These are phyloP conservation scores for Yarrowia deformans DNA, from an alignment of 805 yeast species.

Conservation along the genomic window DNA sequence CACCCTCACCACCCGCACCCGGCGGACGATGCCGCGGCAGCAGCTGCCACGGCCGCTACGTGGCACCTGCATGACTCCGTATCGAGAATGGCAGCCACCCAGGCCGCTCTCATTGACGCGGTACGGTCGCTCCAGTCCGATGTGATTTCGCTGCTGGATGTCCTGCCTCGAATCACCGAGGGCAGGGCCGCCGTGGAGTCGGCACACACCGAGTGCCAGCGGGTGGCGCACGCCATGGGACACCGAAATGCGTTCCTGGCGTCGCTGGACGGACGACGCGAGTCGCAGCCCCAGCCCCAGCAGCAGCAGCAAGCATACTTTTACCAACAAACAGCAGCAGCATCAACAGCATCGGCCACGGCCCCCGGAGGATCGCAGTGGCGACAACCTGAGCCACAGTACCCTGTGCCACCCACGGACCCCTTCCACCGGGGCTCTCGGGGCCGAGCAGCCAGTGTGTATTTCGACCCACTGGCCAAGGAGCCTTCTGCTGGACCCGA, in stretches of 20 bases:
- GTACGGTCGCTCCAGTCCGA: constrained; percentile 24
- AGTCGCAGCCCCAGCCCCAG: constrained; percentile 38
- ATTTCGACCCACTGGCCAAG: constrained; percentile 35
- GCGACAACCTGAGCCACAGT: constrained; percentile 36
- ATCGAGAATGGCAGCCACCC: constrained; percentile 23
- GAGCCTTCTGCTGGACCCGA: constrained; percentile 39
- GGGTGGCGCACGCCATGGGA: constrained; percentile 31
- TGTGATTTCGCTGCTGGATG: constrained; percentile 19
- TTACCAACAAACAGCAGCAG: constrained; percentile 35
- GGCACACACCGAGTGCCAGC: constrained; percentile 31
- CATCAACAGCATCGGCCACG: constrained; percentile 28
- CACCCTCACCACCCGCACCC: constrained; percentile 35
- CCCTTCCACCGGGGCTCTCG: constrained; percentile 37
- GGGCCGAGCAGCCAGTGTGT: constrained; percentile 28
- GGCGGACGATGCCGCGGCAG: constrained; percentile 26
- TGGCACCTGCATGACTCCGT: constrained; percentile 35
- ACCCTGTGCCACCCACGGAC: constrained; percentile 30
- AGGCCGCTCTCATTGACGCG: constrained; percentile 18
- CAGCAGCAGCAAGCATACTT: constrained; percentile 36
- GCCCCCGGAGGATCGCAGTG: constrained; percentile 21
- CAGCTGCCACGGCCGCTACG: constrained; percentile 35
- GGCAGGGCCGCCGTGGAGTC: constrained; percentile 23
- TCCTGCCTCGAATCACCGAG: constrained; percentile 29
- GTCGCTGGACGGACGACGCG: constrained; percentile 24
- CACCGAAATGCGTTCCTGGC: constrained; percentile 35